A percentile compares a stretch with the other conserved stretches of the same genome.
These are phyloP conservation scores for Sporobolomyces phaffii DNA, from an alignment of 768 basidiomycete genomes.

Conservation along the genomic window DNA sequence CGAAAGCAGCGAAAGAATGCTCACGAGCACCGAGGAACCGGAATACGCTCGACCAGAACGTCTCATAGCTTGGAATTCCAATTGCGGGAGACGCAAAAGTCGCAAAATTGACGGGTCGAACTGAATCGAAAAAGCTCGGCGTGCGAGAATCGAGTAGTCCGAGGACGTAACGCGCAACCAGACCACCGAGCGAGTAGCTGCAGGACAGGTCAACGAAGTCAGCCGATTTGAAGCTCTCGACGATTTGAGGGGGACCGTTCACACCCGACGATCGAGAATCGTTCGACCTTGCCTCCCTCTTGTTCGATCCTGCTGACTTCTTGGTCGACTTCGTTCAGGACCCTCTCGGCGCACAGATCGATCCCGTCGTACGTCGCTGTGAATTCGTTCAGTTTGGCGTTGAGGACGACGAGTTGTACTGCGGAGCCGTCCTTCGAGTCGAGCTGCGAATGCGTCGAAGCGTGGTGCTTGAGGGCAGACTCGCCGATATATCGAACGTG, in stretches of 20 bases:
- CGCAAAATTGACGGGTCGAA: slow-evolving; percentile 71
- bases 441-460: slow-evolving; percentile 17
- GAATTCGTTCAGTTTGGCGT: slow-evolving; percentile 62
- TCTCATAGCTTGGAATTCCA: slow-evolving; percentile 59
- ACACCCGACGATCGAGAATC: slow-evolving; percentile 36
- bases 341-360: slow-evolving; percentile 75
- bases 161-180: slow-evolving; percentile 70
- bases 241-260: slow-evolving; percentile 31
- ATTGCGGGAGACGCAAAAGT: slow-evolving; percentile 79
- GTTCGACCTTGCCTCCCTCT: slow-evolving; percentile 55
- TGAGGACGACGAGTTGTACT: slow-evolving; percentile 56
- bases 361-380: slow-evolving; percentile 69
- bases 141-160: slow-evolving; percentile 52
- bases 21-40: slow-evolving; percentile 56
- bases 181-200: slow-evolving; percentile 76
- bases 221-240: neutral
- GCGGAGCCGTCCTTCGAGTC: slow-evolving; percentile 33
- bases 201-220: slow-evolving; percentile 46
- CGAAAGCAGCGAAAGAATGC: neutral
- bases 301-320: slow-evolving; percentile 55
- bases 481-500: slow-evolving; percentile 61
- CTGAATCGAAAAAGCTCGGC: slow-evolving; percentile 59
- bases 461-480: slow-evolving; percentile 53
- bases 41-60: slow-evolving; percentile 56
- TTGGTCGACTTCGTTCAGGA: slow-evolving; percentile 65